Conservation (phyloP, 805 yeast species). For the Ogataea neopini region DNA sequence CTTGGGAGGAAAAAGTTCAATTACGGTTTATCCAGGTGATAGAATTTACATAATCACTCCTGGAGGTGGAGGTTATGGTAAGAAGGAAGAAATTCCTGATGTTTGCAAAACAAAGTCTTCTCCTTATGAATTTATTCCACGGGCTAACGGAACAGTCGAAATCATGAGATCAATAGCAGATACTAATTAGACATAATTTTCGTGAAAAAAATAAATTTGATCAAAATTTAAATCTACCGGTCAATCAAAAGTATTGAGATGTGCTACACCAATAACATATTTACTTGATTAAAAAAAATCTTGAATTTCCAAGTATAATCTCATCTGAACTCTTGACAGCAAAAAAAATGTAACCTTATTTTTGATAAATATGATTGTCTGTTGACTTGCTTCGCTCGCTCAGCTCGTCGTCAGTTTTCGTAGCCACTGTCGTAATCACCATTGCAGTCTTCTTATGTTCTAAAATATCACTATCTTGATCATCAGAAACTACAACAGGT, state of each 20-base stretch:
- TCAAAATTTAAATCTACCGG: too few species aligned
- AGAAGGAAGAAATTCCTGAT: slow-evolving; percentile 4
- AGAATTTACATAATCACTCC: slow-evolving; percentile 31
- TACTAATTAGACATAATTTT: slow-evolving; percentile 2
- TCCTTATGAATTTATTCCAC: slow-evolving; percentile 11
- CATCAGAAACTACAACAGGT: neutral
- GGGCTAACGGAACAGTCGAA: slow-evolving; percentile 19
- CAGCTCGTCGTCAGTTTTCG: too few species aligned
- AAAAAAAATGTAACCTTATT: too few species aligned
- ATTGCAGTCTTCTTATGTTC: neutral
- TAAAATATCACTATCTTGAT: neutral
- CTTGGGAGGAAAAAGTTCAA: slow-evolving; percentile 29
- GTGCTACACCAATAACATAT: too few species aligned
- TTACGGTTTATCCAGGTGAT: slow-evolving; percentile 31
- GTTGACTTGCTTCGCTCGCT: too few species aligned
- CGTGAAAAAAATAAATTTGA: too few species aligned
- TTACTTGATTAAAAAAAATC: too few species aligned
- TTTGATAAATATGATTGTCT: too few species aligned
- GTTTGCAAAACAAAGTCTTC: neutral
- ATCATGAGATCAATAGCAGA: slow-evolving; percentile 15
- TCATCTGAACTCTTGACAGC: too few species aligned
- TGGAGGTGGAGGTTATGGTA: slow-evolving; percentile 39
- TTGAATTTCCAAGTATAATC: too few species aligned
- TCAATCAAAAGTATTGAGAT: too few species aligned
- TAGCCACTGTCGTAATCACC: neutral